Conservation (phyloP, 192 early-diverging fungal genomes). For the Chytriomyces sp. region DNA sequence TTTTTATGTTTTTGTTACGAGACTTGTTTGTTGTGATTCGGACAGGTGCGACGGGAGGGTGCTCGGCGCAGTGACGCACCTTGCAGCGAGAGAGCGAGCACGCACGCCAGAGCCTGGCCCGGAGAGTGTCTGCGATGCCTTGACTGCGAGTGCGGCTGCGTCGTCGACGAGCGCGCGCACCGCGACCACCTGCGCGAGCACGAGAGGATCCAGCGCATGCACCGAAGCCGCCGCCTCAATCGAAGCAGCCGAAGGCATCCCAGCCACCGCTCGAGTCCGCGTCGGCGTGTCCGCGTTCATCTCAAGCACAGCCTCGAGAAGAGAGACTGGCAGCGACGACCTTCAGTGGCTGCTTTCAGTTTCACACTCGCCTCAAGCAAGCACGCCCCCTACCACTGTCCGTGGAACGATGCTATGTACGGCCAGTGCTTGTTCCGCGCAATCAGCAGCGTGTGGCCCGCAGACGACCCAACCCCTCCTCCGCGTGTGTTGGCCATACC, state of each 20-base stretch:
- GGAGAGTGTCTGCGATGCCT: conserved; percentile 10
- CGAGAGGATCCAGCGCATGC: conserved; percentile 31
- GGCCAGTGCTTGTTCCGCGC: conserved; percentile 48
- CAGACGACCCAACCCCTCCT: neutral
- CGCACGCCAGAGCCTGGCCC: neutral
- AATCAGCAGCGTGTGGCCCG: conserved; percentile 36
- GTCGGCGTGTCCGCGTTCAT: conserved; percentile 29
- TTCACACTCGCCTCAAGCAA: neutral
- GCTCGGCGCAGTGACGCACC: neutral
- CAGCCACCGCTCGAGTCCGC: neutral
- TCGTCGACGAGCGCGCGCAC: conserved; percentile 44
- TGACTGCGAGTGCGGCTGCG: conserved; percentile 41
- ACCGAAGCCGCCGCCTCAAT: conserved; percentile 11
- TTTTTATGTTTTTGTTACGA: neutral
- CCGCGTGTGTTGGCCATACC: neutral
- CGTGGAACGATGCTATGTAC: conserved; percentile 50
- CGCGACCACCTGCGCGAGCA: conserved; percentile 31
- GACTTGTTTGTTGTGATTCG: neutral
- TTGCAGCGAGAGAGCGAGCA: neutral
- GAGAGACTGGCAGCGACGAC: conserved; percentile 40
- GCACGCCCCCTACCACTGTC: conserved; percentile 31
- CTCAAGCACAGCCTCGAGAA: conserved; percentile 43
- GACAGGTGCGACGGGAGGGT: neutral
- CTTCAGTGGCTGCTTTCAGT: neutral
- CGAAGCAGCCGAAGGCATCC: too few relatives aligned